phyloP scores from a whole-genome alignment of 495 filamentous ascomycete genomes.

The Friedmanniomyces endolithicus region DNA sequence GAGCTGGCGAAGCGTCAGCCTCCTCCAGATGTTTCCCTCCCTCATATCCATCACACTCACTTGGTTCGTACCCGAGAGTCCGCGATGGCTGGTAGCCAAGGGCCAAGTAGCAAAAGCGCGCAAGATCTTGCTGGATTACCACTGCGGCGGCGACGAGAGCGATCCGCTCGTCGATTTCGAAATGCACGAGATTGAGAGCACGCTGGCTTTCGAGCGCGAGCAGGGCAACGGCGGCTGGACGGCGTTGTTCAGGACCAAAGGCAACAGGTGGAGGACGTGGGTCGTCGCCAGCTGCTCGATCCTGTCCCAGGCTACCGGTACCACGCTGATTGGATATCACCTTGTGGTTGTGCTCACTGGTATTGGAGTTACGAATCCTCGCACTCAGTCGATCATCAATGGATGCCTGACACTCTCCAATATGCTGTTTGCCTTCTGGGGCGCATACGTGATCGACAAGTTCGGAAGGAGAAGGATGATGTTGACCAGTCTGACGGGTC shows the following conservation, averaged over 20 bases:
- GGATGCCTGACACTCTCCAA: conserved; percentile 9
- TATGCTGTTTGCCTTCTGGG: not conserved
- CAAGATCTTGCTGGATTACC: conserved; percentile 30
- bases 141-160: conserved; percentile 33
- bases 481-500: conserved; percentile 21
- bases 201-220: conserved; percentile 23
- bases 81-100: conserved; percentile 3
- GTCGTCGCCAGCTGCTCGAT: not conserved
- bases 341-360: conserved; percentile 34
- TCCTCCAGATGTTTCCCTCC: conserved; percentile 42
- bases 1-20: conserved; percentile 43
- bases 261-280: conserved; percentile 6
- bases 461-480: conserved; percentile 9
- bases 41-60: conserved; percentile 19
- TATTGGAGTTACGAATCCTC: conserved; percentile 34
- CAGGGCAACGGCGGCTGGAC: conserved; percentile 12
- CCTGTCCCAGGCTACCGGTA: conserved; percentile 39
- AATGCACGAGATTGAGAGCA: conserved; percentile 21
- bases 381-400: conserved; percentile 35
- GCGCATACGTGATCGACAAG: conserved; percentile 8
- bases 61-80: conserved; percentile 10
- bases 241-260: not conserved
- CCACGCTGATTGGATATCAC: conserved; percentile 41
- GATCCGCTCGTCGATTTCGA: conserved; percentile 29
- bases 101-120: conserved; percentile 10